Base-by-base conservation (phyloP, 345 rosid species). In the Populus tremula region DNA sequence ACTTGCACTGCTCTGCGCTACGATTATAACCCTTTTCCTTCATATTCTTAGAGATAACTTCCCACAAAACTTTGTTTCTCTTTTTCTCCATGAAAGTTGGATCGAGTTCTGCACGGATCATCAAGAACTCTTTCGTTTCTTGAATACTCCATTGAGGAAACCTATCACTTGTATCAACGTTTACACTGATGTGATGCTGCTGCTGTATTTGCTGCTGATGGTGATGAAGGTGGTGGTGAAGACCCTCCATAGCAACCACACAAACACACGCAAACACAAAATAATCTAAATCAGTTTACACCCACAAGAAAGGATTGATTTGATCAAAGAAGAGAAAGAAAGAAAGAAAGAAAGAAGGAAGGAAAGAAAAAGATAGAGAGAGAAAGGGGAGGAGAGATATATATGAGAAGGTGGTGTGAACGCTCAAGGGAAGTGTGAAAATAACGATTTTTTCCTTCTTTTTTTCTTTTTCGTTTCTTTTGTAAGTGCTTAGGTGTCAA, bases 1-100 rank as follows among this genome's bases (percentile, higher is more conserved):
- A 96, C 87, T 93, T 96, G 93, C 99, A 96, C 98, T 96, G 99
- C 70, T 93, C 99, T 56, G 97, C 82, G 83, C 97, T 96, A 31
- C 99, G 99, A 86, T 82, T 83, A 68, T 79, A 93, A 67, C 94
- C 96, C 80, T 86, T 89, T 69, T 91, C 97, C 82, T 86, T 92
- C 97, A 96, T 90, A 84, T 82, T 87, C 12, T 83, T 84, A 50
- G 98, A 84, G 76, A 92, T 84, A 63, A 93, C 90, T 79, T 91
- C 97, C 99, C 99, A 96, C 8, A 96, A 87, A 69, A 87, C 87
- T 86, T 96, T 96, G 88, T 96, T 96, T 56, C 99, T 84, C 75
- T 96, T 96, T 8, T 94, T 96, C 87, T 93, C 99, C 98, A 93
- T 89, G 93, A 96, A 96, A 77, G 82, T 82, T 61, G 76, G 93